phyloP scores from a whole-genome alignment of 140 eudicot genomes.

The Anethum foeniculum region DNA sequence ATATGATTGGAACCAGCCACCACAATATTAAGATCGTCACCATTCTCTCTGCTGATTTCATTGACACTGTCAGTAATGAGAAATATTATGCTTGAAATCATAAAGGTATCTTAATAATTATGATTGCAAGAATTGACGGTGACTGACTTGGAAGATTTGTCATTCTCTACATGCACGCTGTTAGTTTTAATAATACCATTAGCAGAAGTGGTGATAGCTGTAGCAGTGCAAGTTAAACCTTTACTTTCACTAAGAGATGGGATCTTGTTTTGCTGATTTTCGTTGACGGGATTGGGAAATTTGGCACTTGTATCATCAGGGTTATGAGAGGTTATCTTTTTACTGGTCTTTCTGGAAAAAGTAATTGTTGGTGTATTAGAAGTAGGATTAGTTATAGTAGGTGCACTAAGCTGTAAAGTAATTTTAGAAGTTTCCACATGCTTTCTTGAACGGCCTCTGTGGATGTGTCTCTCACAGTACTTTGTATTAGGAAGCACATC shows the following conservation, averaged over 20 bases:
- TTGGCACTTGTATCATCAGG: conserved; percentile 7
- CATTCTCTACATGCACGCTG: conserved; percentile 11
- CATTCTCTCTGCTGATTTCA: conserved; percentile 5
- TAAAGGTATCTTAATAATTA: not conserved
- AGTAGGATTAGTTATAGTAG: not conserved
- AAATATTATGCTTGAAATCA: not conserved
- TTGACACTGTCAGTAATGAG: conserved; percentile 9
- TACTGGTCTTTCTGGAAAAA: not conserved
- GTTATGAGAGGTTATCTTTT: not conserved
- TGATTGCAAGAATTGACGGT: not conserved
- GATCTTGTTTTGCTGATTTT: not conserved
- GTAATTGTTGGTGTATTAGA: not conserved
- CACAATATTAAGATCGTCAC: not conserved
- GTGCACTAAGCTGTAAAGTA: conserved; percentile 10
- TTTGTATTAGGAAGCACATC: conserved; percentile 41
- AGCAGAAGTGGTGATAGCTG: not conserved
- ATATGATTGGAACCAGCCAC: not conserved
- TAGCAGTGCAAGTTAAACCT: not conserved
- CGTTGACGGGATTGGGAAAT: not conserved
- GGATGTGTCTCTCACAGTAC: conserved; percentile 65
- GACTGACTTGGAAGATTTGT: not conserved
- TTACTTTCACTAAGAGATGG: conserved; percentile 3
- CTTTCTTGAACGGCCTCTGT: conserved; percentile 85
- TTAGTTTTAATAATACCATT: not conserved
- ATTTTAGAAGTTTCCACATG: conserved; percentile 48